Evolutionary conservation across 768 basidiomycete genomes (phyloP).

Genomic region (Tulasnella calospora): DNA sequence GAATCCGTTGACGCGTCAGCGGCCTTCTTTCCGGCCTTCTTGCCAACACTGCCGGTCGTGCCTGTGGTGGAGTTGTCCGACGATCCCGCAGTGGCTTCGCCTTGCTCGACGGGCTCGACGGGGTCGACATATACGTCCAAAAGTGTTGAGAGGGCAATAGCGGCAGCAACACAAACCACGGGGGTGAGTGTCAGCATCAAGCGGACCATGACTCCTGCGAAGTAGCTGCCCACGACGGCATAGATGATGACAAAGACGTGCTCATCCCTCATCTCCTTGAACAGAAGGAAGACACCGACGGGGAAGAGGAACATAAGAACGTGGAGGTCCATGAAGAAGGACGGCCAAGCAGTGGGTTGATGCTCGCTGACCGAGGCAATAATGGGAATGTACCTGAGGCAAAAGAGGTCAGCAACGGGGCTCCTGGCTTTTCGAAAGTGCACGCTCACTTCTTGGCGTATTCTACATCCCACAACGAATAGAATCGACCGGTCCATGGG

Average conservation of each 20-base stretch:
- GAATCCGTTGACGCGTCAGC: slow-evolving; percentile 44
- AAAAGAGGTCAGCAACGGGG: not conserved
- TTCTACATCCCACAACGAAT: slow-evolving; percentile 98
- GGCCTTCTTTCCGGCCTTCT: slow-evolving; percentile 56
- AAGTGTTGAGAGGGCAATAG: slow-evolving; percentile 82
- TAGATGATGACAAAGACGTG: slow-evolving; percentile 99
- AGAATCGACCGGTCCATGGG: slow-evolving; percentile 99
- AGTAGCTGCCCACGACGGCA: slow-evolving; percentile 92
- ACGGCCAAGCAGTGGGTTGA: slow-evolving; percentile 99
- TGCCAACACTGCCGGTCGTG: slow-evolving; percentile 34
- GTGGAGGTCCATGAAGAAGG: slow-evolving; percentile 99
- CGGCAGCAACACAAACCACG: slow-evolving; percentile 89
- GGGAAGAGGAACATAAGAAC: slow-evolving; percentile 98
- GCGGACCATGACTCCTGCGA: slow-evolving; percentile 99
- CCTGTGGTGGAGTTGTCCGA: slow-evolving; percentile 17
- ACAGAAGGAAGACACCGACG: slow-evolving; percentile 89
- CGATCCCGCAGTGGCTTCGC: slow-evolving; percentile 24
- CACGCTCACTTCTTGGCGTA: slow-evolving; percentile 86
- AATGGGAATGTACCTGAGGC: slow-evolving; percentile 80
- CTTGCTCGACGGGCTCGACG: slow-evolving; percentile 50
- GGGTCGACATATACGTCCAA: slow-evolving; percentile 90
- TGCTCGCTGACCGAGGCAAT: slow-evolving; percentile 99
- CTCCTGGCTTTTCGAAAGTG: slow-evolving; percentile 12
- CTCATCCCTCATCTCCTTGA: slow-evolving; percentile 90
- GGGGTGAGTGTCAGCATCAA: slow-evolving; percentile 97